Evolutionary conservation across 495 filamentous ascomycete genomes (phyloP), one percentile per base, ranked within the genome.

Genomic region (Annulohypoxylon maeteangense): DNA sequence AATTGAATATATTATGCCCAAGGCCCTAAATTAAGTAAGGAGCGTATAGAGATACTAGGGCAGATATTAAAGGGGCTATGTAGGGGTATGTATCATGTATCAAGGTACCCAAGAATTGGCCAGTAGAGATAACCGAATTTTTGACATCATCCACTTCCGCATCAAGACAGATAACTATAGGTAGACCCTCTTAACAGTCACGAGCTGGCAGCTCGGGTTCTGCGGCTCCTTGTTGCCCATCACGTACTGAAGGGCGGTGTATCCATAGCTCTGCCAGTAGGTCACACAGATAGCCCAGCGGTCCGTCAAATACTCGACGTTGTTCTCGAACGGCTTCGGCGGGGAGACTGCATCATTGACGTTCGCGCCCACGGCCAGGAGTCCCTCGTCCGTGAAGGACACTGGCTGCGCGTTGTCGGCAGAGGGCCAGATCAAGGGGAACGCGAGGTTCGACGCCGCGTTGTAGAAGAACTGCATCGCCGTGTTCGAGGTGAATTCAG

Each of bases 221-320:
- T 73, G 70, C 32, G 70, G 65, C 65, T 57, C 20, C 48, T 59
- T 20, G 7, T 65, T 32, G 6, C 70, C 70, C 18, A 73, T 3
- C 7, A 73, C 56, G 12, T 54, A 73, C 55, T 73, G 70, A 7
- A 73, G 60, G 11, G 70, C 70, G 1, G 27, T 42, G 23, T 73
- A 73, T 16, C 55, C 54, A n/a, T 73, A 73, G 6, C 60, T 56
- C 70, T 73, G 70, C 65, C 58, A 67, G 50, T 73, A 73, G 29
- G 70, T 73, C 22, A 31, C 50, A n/a, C 70, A 73, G 4, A 73
- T 38, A 14, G 50, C 70, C 70, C 70, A 73, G 36, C 70, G 70
- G 29, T 69, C 61, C 4, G 58, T 60, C 20, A 68, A 22, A 22
- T 68, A 73, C 22, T 55, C 56, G 22, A 67, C 20, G 29, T 61